These are phyloP conservation scores for Oidium heveae DNA, from an alignment of 2,329 filamentous ascomycete genomes.

Conservation along the genomic window DNA sequence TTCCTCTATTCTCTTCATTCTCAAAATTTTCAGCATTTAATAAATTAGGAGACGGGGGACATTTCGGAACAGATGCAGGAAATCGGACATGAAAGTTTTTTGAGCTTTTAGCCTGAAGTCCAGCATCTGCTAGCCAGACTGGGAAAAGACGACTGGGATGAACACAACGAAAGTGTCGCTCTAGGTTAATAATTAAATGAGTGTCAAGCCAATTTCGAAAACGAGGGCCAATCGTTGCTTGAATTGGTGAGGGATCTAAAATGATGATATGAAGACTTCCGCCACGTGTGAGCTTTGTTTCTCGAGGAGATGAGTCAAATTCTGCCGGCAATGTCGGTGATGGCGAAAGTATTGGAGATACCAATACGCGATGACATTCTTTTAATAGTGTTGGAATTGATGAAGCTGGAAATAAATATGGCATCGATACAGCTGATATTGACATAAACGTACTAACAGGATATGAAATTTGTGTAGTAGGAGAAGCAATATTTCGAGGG, in stretches of 20 bases:
- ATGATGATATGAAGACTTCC: slow-evolving; percentile 33
- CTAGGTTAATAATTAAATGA: slow-evolving; percentile 31
- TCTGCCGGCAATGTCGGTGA: slow-evolving; percentile 1
- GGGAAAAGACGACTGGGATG: slow-evolving; percentile 33
- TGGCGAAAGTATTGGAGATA: slow-evolving; percentile 11
- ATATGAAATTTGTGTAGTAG: slow-evolving; percentile 16
- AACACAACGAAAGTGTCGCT: slow-evolving; percentile 30
- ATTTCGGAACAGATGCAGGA: slow-evolving; percentile 5
- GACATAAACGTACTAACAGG: slow-evolving; percentile 19
- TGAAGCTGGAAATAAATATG: slow-evolving; percentile 27
- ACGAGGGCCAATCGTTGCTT: slow-evolving; percentile 27
- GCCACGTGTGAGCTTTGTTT: slow-evolving; percentile 17
- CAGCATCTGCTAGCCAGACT: slow-evolving; percentile 29
- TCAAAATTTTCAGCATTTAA: not conserved
- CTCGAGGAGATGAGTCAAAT: not conserved
- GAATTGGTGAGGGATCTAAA: slow-evolving; percentile 34
- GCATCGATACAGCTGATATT: slow-evolving; percentile 28
- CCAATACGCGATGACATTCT: slow-evolving; percentile 29
- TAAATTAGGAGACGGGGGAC: not conserved
- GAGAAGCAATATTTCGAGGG: slow-evolving; percentile 14
- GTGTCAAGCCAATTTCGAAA: slow-evolving; percentile 36
- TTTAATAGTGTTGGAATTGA: slow-evolving; percentile 30
- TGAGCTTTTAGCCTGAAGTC: slow-evolving; percentile 19
- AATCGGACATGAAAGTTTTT: slow-evolving; percentile 8
- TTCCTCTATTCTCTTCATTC: slow-evolving; percentile 1